A percentile compares a stretch with the other conserved stretches of the same genome.
These are phyloP conservation scores for Huntiella abstrusa DNA, from an alignment of 2,329 filamentous ascomycete species.

Conservation along the genomic window DNA sequence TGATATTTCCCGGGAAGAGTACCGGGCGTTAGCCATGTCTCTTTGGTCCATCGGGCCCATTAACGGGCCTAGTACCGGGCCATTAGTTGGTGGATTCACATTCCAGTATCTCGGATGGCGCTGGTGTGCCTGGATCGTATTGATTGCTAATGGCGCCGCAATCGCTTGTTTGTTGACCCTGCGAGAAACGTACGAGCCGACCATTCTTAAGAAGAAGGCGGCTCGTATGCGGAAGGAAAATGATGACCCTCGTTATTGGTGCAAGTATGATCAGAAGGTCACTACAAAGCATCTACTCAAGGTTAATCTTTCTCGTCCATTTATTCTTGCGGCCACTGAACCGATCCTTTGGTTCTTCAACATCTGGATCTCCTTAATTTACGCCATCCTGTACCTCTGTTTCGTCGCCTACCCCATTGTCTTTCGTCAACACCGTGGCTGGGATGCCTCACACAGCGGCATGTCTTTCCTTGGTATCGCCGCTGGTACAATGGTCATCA, in stretches of 20 bases:
- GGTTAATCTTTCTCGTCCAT: slow-evolving; percentile 58
- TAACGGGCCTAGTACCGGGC: slow-evolving; percentile 40
- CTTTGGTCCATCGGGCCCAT: slow-evolving; percentile 71
- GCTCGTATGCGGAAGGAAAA: slow-evolving; percentile 45
- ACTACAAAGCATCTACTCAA: slow-evolving; percentile 49
- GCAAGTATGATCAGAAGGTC: slow-evolving; percentile 55
- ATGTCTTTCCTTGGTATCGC: slow-evolving; percentile 59
- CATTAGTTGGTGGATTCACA: slow-evolving; percentile 52
- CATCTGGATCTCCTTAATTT: slow-evolving; percentile 61
- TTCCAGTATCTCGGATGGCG: slow-evolving; percentile 62
- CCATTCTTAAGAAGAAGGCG: slow-evolving; percentile 48
- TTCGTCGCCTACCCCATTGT: slow-evolving; percentile 84
- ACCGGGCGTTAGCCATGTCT: slow-evolving; percentile 64
- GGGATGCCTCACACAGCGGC: slow-evolving; percentile 53
- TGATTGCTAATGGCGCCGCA: slow-evolving; percentile 50
- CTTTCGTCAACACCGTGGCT: slow-evolving; percentile 55
- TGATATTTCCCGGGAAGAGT: slow-evolving; percentile 65
- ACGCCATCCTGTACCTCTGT: slow-evolving; percentile 74
- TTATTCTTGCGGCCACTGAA: slow-evolving; percentile 59
- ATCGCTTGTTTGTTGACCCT: slow-evolving; percentile 39
- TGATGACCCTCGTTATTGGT: slow-evolving; percentile 57
- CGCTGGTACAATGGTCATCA: slow-evolving; percentile 41
- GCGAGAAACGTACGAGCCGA: slow-evolving; percentile 60
- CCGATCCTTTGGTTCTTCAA: slow-evolving; percentile 61
- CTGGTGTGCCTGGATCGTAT: slow-evolving; percentile 67